Evolutionary conservation across 106 monocot genomes (phyloP), one percentile per base, ranked within the genome.

Genomic region (Dendrobium nobile): DNA sequence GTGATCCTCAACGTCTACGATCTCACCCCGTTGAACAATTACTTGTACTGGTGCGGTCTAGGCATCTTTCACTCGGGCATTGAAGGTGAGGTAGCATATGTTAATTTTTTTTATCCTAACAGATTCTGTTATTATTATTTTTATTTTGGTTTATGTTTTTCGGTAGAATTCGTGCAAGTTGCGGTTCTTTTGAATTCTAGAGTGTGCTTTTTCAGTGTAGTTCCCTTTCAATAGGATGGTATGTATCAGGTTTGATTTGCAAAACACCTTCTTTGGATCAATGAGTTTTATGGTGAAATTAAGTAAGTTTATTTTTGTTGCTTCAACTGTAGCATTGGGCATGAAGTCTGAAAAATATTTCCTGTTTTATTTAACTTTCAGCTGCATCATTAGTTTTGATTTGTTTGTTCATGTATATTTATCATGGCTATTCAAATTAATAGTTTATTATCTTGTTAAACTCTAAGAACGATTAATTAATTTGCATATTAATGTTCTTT

Each of bases 51-150:
- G 86, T 51, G 67, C 80, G 86, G 82, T 0, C 2, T 86, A 70
- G 86, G 86, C 7, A 86, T 86, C 83, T 86, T 83, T 72, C 86
- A 86, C 45, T 86, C 86, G 16, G 86, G 86, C 0, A 80, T 86
- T 54, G 86, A 86, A 86, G 82, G 86, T 79, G 51, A 51, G 51
- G 13, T 51, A 16, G 51, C 51, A 10, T 2, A 51, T 15, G 15
- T 7, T 37, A 37, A 0, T 37, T 45, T 45, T 45, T 45, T 45
- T 45, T 45, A 0, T 13, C 16, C 51, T 51, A 51, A 13, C 16
- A 51, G 13, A 51, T 51, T 51, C 51, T 51, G 26, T 65, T 65
- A 24, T 37, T 37, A 37, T 37, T 37, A 22, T 65, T 65, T 26
- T n/a, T 26, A 8, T 65, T 64, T 65, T 65, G 24, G 24, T 65